phyloP scores from a whole-genome alignment of 345 rosid species.

The Acer negundo region DNA sequence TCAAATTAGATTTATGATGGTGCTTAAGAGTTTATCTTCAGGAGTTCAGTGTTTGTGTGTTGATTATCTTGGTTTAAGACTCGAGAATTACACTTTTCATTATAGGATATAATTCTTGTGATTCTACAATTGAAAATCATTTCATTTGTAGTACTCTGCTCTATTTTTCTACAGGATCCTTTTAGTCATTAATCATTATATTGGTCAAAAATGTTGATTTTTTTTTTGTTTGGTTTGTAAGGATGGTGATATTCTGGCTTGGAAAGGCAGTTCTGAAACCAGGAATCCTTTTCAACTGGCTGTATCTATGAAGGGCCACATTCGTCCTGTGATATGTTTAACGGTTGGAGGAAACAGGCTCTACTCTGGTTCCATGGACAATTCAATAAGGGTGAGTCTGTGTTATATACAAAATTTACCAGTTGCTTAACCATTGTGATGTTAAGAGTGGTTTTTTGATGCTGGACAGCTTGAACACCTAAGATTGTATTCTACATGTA shows the following conservation, averaged over 20 bases:
- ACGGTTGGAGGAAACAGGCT: slow-evolving; percentile 13
- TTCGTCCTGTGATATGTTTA: slow-evolving; percentile 1
- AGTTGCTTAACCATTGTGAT: not conserved
- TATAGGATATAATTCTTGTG: no score
- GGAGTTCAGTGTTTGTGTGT: no score
- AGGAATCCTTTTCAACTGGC: slow-evolving; percentile 11
- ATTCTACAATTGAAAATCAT: not conserved
- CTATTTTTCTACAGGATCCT: not conserved
- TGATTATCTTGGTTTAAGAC: no score
- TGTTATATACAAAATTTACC: not conserved
- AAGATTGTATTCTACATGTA: not conserved
- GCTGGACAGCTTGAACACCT: not conserved
- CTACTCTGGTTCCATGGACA: slow-evolving; percentile 21
- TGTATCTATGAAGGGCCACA: slow-evolving; percentile 8
- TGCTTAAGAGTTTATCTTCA: no score
- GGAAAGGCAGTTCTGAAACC: slow-evolving; percentile 8
- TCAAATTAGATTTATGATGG: no score
- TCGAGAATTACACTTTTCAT: no score
- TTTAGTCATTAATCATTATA: not conserved
- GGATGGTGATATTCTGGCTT: slow-evolving; percentile 8
- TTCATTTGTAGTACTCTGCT: no score
- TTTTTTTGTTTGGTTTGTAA: not conserved
- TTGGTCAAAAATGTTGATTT: not conserved
- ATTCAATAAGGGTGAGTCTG: slow-evolving; percentile 4
- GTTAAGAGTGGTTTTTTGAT: not conserved